Percentiles rank a stretch among this genome's conserved stretches.
phyloP scores from a whole-genome alignment of 345 rosid genomes.

The Capsella bursapastoris region DNA sequence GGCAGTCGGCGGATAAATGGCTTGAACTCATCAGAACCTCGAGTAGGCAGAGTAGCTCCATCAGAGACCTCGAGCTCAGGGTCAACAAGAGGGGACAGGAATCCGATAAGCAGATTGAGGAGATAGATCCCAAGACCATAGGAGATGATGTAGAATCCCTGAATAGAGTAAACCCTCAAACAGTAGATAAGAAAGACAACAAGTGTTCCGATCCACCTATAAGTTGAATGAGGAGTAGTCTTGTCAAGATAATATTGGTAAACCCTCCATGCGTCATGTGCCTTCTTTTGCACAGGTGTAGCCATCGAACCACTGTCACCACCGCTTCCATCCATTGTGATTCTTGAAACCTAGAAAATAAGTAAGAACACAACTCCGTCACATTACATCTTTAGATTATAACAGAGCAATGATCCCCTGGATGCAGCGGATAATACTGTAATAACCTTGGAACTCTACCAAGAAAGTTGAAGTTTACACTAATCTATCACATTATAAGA shows the following conservation, averaged over 20 bases:
- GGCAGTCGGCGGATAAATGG: conserved; percentile 96
- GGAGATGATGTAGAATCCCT: conserved; percentile 87
- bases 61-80: conserved; percentile 69
- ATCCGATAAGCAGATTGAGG: conserved; percentile 88
- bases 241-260: conserved; percentile 91
- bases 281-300: conserved; percentile 70
- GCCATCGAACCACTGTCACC: conserved; percentile 57
- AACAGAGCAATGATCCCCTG: not conserved
- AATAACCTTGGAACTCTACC: not conserved
- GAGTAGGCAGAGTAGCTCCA: conserved; percentile 85
- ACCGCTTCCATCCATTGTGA: conserved; percentile 78
- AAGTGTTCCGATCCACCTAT: conserved; percentile 88
- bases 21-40: conserved; percentile 96
- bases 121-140: conserved; percentile 94
- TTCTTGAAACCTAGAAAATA: conserved; percentile 45
- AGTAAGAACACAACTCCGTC: not conserved
- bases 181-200: conserved; percentile 58
- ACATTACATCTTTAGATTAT: conserved; percentile 11
- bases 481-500: not conserved
- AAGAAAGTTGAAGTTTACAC: not conserved
- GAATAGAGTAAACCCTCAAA: conserved; percentile 69
- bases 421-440: too few species aligned
- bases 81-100: conserved; percentile 91
- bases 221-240: conserved; percentile 73
- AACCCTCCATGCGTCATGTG: conserved; percentile 71